Conservation (phyloP, 1,284 basidiomycete genomes). For the Boletus nobilissimus region DNA sequence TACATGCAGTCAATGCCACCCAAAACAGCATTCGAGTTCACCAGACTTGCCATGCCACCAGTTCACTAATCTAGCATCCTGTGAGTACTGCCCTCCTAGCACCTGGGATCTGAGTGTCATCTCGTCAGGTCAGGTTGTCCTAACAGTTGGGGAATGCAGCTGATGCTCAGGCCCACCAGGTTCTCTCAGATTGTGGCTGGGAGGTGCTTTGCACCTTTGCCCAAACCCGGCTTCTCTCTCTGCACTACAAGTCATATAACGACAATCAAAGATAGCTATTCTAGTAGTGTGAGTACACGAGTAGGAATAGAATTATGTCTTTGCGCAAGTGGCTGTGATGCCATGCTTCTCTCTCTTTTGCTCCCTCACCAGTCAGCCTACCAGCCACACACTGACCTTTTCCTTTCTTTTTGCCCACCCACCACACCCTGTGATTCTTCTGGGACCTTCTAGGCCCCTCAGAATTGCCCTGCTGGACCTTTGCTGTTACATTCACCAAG, state of each 20-base stretch:
- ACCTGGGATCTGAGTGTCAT: background rate
- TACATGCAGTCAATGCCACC: background rate
- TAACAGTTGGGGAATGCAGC: background rate
- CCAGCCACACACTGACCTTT: too few relatives aligned
- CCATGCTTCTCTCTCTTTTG: background rate
- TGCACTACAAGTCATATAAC: too few relatives aligned
- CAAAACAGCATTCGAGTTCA: background rate
- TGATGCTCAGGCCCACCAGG: background rate
- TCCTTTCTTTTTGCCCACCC: too few relatives aligned
- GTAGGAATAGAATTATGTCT: background rate
- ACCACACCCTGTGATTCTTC: too few relatives aligned
- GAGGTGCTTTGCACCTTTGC: too few relatives aligned
- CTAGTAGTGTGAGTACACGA: background rate
- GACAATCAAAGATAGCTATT: too few relatives aligned
- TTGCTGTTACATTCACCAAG: too few relatives aligned
- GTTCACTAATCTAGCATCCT: background rate
- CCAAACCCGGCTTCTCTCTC: too few relatives aligned
- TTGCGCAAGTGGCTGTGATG: background rate
- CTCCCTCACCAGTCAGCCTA: too few relatives aligned
- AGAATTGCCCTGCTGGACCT: too few relatives aligned
- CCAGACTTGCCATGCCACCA: background rate
- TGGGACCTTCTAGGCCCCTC: too few relatives aligned
- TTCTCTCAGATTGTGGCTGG: background rate
- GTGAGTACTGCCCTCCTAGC: background rate
- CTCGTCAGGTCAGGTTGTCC: background rate